Percentiles rank a stretch among this genome's conserved stretches.
Conservation (phyloP, 768 basidiomycete genomes). For the Naganishia onofrii region DNA sequence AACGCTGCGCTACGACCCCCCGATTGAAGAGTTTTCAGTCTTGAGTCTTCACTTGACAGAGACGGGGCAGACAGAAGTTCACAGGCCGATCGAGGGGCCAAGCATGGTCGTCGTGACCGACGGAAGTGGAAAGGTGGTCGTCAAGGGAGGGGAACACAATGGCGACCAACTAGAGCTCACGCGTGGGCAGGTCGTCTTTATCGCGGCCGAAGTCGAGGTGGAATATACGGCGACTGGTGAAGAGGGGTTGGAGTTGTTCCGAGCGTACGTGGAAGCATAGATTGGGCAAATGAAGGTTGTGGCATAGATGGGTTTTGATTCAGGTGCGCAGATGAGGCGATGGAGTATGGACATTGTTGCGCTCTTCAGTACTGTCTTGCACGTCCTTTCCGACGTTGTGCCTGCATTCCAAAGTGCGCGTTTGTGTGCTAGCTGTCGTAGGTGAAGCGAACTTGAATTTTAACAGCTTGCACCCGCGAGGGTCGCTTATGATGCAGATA, state of each 20-base stretch:
- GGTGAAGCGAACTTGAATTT: too few relatives aligned
- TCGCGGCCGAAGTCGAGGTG: conserved; percentile 69
- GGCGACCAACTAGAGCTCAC: conserved; percentile 52
- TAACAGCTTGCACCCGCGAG: too few relatives aligned
- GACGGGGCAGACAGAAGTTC: conserved; percentile 53
- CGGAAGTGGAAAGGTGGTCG: conserved; percentile 61
- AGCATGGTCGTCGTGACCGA: conserved; percentile 76
- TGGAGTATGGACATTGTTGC: too few relatives aligned
- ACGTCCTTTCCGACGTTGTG: too few relatives aligned
- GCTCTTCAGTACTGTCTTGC: too few relatives aligned
- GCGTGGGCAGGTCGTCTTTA: conserved; percentile 74
- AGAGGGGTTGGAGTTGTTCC: conserved; percentile 60
- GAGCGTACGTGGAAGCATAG: conserved; percentile 62
- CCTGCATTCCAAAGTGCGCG: too few relatives aligned
- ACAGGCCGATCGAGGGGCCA: conserved; percentile 71
- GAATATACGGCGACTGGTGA: conserved; percentile 52
- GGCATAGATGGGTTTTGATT: too few relatives aligned
- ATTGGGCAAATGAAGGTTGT: not conserved
- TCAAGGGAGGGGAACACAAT: conserved; percentile 32
- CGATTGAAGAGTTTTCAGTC: conserved; percentile 90
- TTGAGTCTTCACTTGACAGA: conserved; percentile 60
- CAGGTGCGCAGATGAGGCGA: too few relatives aligned
- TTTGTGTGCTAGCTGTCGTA: too few relatives aligned
- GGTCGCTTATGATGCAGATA: too few relatives aligned
- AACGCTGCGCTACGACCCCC: conserved; percentile 76